phyloP scores from a whole-genome alignment of 2,329 filamentous ascomycete genomes.

The Ceratocystis cacaofunesta region DNA sequence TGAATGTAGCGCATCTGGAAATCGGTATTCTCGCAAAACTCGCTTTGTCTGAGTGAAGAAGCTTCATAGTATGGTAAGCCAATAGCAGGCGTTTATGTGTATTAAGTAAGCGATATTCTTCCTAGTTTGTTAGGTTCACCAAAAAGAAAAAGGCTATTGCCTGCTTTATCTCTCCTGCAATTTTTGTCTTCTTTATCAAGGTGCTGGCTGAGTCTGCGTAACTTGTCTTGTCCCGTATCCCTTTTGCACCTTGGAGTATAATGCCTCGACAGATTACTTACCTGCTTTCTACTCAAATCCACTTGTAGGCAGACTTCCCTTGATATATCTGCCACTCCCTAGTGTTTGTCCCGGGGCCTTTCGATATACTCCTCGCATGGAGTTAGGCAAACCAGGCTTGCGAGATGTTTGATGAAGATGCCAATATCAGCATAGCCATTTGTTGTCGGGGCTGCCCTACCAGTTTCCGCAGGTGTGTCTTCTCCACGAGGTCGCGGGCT shows the following conservation, averaged over 20 bases:
- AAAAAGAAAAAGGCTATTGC: too few species aligned
- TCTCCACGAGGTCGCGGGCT: constrained; percentile 34
- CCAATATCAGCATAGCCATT: constrained; percentile 54
- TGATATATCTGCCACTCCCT: constrained; percentile 36
- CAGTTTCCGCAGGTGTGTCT: constrained; percentile 45
- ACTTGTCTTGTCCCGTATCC: too few species aligned
- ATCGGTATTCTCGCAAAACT: neutral
- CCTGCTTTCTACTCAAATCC: too few species aligned
- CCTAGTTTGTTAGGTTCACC: too few species aligned
- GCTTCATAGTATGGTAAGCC: neutral
- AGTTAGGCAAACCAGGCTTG: constrained; percentile 23
- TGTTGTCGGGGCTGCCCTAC: constrained; percentile 58
- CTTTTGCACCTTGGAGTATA: too few species aligned
- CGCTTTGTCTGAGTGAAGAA: neutral
- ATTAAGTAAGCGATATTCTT: neutral
- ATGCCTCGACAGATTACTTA: too few species aligned
- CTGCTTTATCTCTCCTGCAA: neutral
- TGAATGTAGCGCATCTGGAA: constrained; percentile 3
- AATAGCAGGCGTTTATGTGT: neutral
- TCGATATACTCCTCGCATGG: constrained; percentile 39
- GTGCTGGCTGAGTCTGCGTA: too few species aligned
- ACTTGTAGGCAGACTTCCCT: too few species aligned
- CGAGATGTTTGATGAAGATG: constrained; percentile 32
- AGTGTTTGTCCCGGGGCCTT: constrained; percentile 31
- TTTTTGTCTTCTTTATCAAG: neutral